phyloP scores from a whole-genome alignment of 2,329 filamentous ascomycete genomes.

The Penicillium sp. region DNA sequence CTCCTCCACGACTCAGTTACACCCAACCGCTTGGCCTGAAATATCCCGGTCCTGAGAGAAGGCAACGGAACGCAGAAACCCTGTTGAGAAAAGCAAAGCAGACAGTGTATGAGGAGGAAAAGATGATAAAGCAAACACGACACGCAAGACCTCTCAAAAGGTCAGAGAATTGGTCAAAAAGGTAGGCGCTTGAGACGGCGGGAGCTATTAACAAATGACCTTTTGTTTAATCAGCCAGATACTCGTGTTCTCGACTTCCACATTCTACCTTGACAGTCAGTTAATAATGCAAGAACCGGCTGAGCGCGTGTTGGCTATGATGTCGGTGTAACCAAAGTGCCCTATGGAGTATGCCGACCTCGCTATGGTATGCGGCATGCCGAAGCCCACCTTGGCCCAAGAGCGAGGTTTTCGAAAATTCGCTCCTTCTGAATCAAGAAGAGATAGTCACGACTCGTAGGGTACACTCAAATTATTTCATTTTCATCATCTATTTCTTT shows the following conservation, averaged over 20 bases:
- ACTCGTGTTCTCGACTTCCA: not conserved
- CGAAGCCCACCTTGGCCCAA: not conserved
- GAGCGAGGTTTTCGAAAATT: not conserved
- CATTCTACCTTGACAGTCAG: not conserved
- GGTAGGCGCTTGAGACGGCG: not conserved
- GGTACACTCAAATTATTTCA: too few species aligned
- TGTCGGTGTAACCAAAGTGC: slow-evolving; percentile 15
- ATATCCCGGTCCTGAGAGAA: not conserved
- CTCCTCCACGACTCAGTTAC: not conserved
- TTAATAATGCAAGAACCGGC: slow-evolving; percentile 10
- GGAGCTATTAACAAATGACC: not conserved
- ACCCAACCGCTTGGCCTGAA: not conserved
- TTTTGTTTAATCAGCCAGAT: not conserved
- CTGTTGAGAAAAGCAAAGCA: not conserved
- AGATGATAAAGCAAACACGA: too few species aligned
- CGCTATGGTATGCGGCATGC: slow-evolving; percentile 11
- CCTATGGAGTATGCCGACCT: slow-evolving; percentile 4
- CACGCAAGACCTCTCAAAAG: not conserved
- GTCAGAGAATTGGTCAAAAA: not conserved
- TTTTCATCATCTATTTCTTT: too few species aligned
- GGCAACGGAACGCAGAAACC: not conserved
- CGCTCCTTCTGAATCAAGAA: not conserved
- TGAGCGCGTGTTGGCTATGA: not conserved
- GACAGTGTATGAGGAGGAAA: too few species aligned
- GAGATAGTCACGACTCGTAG: too few species aligned